These are phyloP conservation scores for Arabis alpina DNA, from an alignment of 345 rosid genomes.

Conservation along the genomic window DNA sequence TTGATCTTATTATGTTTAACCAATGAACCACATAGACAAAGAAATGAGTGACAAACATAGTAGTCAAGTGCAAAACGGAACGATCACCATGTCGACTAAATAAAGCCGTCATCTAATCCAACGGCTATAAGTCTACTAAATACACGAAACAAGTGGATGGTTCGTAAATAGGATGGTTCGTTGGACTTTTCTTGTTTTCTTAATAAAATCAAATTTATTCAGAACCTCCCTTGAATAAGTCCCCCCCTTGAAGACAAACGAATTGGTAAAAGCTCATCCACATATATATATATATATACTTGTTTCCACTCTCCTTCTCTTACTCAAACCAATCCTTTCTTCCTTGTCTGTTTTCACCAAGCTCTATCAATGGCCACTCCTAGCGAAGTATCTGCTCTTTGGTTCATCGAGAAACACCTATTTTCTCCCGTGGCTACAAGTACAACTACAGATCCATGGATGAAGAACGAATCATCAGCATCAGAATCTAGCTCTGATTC, in stretches of 20 bases:
- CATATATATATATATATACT: no score
- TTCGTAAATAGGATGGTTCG: conserved; percentile 30
- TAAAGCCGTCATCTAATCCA: conserved; percentile 21
- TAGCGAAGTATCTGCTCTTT: conserved; percentile 52
- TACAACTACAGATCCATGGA: conserved; percentile 13
- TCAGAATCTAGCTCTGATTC: no score
- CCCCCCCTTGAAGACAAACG: conserved; percentile 26
- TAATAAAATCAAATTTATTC: background rate
- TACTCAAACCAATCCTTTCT: conserved; percentile 27
- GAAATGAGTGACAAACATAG: no score
- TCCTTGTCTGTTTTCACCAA: background rate
- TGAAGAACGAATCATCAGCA: no score
- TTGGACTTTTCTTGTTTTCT: conserved; percentile 18
- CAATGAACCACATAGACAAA: no score
- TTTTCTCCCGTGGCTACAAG: conserved; percentile 53
- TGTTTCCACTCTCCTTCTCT: conserved; percentile 41
- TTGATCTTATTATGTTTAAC: no score
- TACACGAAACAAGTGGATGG: conserved; percentile 36
- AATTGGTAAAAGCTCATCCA: no score
- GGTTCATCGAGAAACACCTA: conserved; percentile 59
- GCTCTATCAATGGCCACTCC: conserved; percentile 45
- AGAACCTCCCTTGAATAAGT: conserved; percentile 37
- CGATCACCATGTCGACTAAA: conserved; percentile 21
- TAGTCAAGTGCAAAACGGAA: conserved; percentile 6
- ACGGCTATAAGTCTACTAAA: conserved; percentile 41